Evolutionary conservation across 805 yeast genomes (phyloP).

Genomic region (Kodamaea nitidulidarum): DNA sequence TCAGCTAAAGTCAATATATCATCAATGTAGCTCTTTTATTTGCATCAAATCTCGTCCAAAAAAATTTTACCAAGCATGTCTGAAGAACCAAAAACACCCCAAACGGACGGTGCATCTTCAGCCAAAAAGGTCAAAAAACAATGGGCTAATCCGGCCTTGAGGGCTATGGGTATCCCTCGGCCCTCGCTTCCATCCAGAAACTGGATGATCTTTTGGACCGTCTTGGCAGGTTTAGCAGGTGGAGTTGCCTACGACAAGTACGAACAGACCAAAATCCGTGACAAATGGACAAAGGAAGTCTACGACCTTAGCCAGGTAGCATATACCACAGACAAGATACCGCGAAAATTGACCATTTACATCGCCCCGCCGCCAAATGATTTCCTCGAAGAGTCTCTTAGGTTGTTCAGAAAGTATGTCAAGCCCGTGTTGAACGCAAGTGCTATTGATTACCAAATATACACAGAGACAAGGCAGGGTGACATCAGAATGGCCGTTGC

Average conservation of each 20-base stretch:
- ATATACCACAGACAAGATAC: slow-evolving; percentile 46
- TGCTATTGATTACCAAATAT: slow-evolving; percentile 78
- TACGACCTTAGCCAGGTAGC: slow-evolving; percentile 45
- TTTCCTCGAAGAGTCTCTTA: slow-evolving; percentile 67
- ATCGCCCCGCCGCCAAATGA: slow-evolving; percentile 98
- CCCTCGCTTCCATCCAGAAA: slow-evolving; percentile 82
- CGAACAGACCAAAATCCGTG: slow-evolving; percentile 63
- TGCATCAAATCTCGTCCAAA: neutral
- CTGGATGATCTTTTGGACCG: slow-evolving; percentile 87
- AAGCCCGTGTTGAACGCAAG: slow-evolving; percentile 84
- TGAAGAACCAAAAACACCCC: neutral
- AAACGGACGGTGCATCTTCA: neutral
- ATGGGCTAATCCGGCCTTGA: slow-evolving; percentile 72
- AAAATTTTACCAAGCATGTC: slow-evolving; percentile 1
- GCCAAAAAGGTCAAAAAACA: slow-evolving; percentile 31
- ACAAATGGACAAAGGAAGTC: slow-evolving; percentile 61
- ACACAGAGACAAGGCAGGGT: slow-evolving; percentile 81
- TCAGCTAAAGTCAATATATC: no score
- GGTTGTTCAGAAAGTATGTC: slow-evolving; percentile 69
- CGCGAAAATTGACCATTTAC: slow-evolving; percentile 76
- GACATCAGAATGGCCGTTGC: slow-evolving; percentile 81
- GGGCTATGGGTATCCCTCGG: slow-evolving; percentile 79
- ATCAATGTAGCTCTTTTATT: no score
- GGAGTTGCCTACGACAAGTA: slow-evolving; percentile 75
- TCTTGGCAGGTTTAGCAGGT: slow-evolving; percentile 63